Base-by-base conservation (phyloP, 208 protist species). In the Sergeia podlipaevii region DNA sequence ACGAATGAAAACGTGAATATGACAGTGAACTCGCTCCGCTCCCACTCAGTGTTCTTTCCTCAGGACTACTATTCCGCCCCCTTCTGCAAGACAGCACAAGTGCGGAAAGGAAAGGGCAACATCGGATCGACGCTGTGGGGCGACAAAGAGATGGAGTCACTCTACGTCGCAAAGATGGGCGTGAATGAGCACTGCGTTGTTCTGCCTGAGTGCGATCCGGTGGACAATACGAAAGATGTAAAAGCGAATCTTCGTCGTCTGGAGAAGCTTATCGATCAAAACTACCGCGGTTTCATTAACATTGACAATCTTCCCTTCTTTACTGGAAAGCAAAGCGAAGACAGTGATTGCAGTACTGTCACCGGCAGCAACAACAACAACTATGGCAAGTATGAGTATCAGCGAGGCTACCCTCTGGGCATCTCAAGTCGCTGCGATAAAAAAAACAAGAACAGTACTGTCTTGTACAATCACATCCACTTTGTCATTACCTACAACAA, bases 261-360 rank as follows among this genome's bases (percentile, higher is more conserved):
- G 17, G 54, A 68, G 26, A 67, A 60, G 28, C 73, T 76, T 47
- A 89, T 95, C 62, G 60, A 91, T 45, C 49, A 63, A 18, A 77
- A 72, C 17, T 95, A 91, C 51, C 83, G 87, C n/a, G 87, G 76
- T 15, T 77, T 80, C 45, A 85, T 95, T 75, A 90, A 57, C 53
- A 75, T 95, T 24, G 87, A 95, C 65, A 89, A 95, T 56, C 67
- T 95, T 27, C 81, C 80, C 6, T 71, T 73, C 13, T 85, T 87
- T 50, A 67, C 58, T 36, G 54, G 38, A 32, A 0, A 44, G 51
- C 17, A n/a, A 37, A 20, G 15, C 20, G 1, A 43, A 45, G 20
- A 23, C 45, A 4, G 57, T 66, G 37, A 21, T 1, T 86, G 68
- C 56, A 17, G 7, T 10, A 15, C 34, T 8, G 42, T 36, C 8